Base-by-base conservation (phyloP, 2,329 filamentous ascomycete species). In the Endothia cerciana region DNA sequence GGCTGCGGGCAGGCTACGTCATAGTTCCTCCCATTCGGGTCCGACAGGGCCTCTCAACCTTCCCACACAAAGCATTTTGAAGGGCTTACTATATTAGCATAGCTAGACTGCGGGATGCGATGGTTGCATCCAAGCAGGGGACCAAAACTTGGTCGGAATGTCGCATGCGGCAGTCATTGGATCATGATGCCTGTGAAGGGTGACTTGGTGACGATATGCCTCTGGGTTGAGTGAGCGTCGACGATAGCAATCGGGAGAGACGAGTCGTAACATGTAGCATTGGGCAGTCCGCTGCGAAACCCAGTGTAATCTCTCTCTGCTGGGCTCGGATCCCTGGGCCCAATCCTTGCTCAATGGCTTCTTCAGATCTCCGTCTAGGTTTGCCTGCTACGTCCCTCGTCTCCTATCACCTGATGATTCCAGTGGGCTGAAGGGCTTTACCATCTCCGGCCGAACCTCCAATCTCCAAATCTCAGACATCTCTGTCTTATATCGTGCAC, bases 111-210 rank as follows among this genome's bases (percentile, higher is more conserved):
- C 51, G 19, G 51, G 15, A 28, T 55, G 51, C 30, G 51, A 36
- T 55, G 51, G 51, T 55, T 55, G 51, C 51, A 55, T 55, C 30
- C 30, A 55, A n/a, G 17, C 30, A 2, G 36, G 33, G 13, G n/a
- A 13, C n/a, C 10, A 25, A 49, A 45, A 45, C 58, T 60, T 60
- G 40, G 15, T n/a, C 47, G 58, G 25, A 36, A 17, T 36, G 41
- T 60, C 47, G 40, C 58, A 47, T n/a, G 58, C 28, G 58, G 58
- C 40, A 41, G 41, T 25, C 4, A 25, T 33, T 45, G 57, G 57
- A 5, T 15, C 41, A 15, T 17, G 33, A 40, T 3, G 28, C 8
- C 22, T 30, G 38, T 7, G 19, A 8, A 15, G 22, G 25, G 22
- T 11, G 38, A 22, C n/a, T 59, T 10, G 56, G 41, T 60, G 58